Evolutionary conservation across 352 stramenopile species (phyloP), one percentile per base, ranked within the genome.

Genomic region (Phytophthora meadii): DNA sequence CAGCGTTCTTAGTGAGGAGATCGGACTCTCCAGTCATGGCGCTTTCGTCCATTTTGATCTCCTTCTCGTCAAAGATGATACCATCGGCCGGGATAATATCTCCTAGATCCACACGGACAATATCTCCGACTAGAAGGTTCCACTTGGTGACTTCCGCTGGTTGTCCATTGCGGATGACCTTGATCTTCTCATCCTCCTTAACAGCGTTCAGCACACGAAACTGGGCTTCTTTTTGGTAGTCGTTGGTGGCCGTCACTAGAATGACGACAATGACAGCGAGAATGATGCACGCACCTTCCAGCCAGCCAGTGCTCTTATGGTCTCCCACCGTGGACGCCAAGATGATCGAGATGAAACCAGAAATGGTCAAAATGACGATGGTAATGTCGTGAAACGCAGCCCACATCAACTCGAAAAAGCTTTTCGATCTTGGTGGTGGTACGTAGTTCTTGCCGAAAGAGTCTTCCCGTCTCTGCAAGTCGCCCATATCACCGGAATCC

Each of bases 21-120:
- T 97, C 89, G 11, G 92, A 89, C 71, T 98, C 94, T 24, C 93
- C 94, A 22, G 93, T 98, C 59, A 98, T 79, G 17, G 87, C n/a
- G n/a, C 79, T 94, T 60, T 98, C 91, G 61, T 98, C 90, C 53
- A 95, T 86, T 61, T 93, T 93, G 12, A 98, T 67, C 45, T 94
- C 89, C 56, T 92, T 92, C 27, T 79, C 79, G 34, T 90, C 76
- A 56, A 97, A 84, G 15, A 98, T 71, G 30, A 97, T 81, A 47
- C 87, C 87, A 58, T 98, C 94, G 4, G 90, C 92, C 0, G 92
- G 89, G 32, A 98, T 82, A 24, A 94, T 93, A 65, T 98, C 94
- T n/a, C 94, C 93, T 34, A 88, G 51, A 54, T 88, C 76, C 1
- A 89, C 76, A 50, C 80, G 76, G 34, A 98, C 79, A 50, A 98